A percentile compares a stretch with the other conserved stretches of the same genome.
phyloP scores from a whole-genome alignment of 2,329 filamentous ascomycete genomes.

The Botryotinia convoluta region DNA sequence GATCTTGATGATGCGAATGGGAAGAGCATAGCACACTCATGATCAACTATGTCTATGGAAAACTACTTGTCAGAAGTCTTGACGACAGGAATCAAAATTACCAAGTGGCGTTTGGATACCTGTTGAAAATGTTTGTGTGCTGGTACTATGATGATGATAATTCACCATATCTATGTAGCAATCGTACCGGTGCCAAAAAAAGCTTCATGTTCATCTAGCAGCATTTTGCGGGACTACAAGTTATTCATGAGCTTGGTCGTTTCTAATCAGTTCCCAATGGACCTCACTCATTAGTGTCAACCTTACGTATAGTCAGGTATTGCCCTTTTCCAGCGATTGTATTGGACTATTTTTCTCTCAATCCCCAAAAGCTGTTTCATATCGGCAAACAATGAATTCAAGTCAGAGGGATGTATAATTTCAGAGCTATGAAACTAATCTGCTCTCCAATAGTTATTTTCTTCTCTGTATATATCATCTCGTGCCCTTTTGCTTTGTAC shows the following conservation, averaged over 20 bases:
- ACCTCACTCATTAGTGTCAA: no score
- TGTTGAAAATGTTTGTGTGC: no score
- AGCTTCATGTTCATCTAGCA: not conserved
- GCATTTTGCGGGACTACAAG: not conserved
- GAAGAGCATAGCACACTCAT: not conserved
- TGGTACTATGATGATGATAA: no score
- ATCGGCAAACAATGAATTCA: not conserved
- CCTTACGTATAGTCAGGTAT: not conserved
- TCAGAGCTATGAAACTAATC: accelerated
- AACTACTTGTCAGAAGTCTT: not conserved
- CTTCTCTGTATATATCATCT: not conserved
- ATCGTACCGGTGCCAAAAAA: no score
- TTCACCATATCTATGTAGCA: not conserved
- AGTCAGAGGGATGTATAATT: no score
- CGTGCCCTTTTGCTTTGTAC: not conserved
- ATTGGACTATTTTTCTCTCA: no score
- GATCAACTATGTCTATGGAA: not conserved
- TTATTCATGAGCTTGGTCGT: not conserved
- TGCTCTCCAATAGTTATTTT: not conserved
- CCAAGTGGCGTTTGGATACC: not conserved
- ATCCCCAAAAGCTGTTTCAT: no score
- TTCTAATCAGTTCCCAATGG: not conserved
- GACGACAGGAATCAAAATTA: no score
- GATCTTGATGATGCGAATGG: not conserved
- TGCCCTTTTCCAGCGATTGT: not conserved